Conservation (phyloP, 2,329 filamentous ascomycete genomes). For the Daldinia eschscholtzii region DNA sequence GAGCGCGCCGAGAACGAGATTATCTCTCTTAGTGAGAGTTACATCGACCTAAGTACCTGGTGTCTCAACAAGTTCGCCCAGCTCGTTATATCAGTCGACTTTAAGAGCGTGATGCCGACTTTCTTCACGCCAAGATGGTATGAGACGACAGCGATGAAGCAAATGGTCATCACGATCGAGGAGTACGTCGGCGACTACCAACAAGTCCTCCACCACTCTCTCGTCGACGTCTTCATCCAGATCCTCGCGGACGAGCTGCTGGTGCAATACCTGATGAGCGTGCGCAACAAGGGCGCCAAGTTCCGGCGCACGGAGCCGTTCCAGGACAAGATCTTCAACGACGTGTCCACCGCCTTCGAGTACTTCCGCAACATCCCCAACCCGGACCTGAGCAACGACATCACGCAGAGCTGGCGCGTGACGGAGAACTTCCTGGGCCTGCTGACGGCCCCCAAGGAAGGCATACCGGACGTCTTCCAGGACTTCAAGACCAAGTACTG, state of each 20-base stretch:
- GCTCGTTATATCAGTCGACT: conserved; percentile 92
- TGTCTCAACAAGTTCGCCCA: conserved; percentile 89
- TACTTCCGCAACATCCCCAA: conserved; percentile 83
- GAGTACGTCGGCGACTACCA: conserved; percentile 94
- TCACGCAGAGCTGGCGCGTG: conserved; percentile 93
- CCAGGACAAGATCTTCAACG: conserved; percentile 92
- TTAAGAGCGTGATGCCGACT: conserved; percentile 82
- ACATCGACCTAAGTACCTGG: conserved; percentile 94
- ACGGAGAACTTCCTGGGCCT: conserved; percentile 86
- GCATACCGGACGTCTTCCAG: conserved; percentile 82
- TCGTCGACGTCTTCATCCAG: conserved; percentile 92
- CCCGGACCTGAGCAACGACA: conserved; percentile 74
- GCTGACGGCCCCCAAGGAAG: conserved; percentile 80
- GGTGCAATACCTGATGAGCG: conserved; percentile 82
- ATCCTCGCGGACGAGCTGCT: conserved; percentile 94
- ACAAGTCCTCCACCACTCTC: conserved; percentile 83
- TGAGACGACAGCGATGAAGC: conserved; percentile 84
- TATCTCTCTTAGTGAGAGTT: conserved; percentile 83
- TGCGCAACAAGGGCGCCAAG: conserved; percentile 90
- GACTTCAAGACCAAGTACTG: conserved; percentile 88
- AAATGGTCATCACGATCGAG: conserved; percentile 93
- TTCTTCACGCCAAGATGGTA: conserved; percentile 97
- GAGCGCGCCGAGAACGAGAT: conserved; percentile 80
- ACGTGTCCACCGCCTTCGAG: conserved; percentile 89
- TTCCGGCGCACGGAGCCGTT: conserved; percentile 90